Evolutionary conservation across 768 basidiomycete genomes (phyloP), one percentile per base, ranked within the genome.

Genomic region (Lactarius hengduanensis): DNA sequence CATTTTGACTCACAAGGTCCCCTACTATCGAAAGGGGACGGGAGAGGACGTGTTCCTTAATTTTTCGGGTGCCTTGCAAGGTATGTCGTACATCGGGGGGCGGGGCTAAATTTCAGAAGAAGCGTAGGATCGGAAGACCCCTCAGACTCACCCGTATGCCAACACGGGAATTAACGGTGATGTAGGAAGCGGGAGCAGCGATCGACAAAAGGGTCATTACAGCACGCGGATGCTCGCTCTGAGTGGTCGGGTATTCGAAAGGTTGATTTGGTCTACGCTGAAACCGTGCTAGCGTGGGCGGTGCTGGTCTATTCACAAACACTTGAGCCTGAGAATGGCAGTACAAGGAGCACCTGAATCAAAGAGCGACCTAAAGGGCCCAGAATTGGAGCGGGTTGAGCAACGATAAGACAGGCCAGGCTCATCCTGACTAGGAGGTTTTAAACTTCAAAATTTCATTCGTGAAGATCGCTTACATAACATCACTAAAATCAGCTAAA

Each of bases 381-480:
- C 28, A 26, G 28, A 59, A 30, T 8, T 59, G 18, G 30, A 34
- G 8, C 18, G 2, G 18, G 55, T 34, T 6, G 28, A 16, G 26
- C 16, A 6, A 8, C 32, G 7, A 18, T 18, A n/a, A 34, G 55
- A 32, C 18, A 26, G 0, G 26, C 11, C 6, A 26, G 40, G 32
- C 0, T 32, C 32, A 43, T 20, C 6, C 55, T 30, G 32, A 36
- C 5, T 30, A 43, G 22, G 50, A 26, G 22, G 28, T 11, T 11
- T 40, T 41, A 36, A 34, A 30, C 20, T 32, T n/a, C 40, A 34
- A 55, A 28, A 43, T 26, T 26, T 41, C 56, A 50, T 50, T 50
- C 62, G 47, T 43, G 54, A 34, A 38, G 36, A 58, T 28, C 22
- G 34, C 22, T 62, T 50, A 54, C 50, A 54, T 53, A 41, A 66